Base-by-base conservation (phyloP, 2,329 filamentous ascomycete genomes). In the Gremmenia infestans region DNA sequence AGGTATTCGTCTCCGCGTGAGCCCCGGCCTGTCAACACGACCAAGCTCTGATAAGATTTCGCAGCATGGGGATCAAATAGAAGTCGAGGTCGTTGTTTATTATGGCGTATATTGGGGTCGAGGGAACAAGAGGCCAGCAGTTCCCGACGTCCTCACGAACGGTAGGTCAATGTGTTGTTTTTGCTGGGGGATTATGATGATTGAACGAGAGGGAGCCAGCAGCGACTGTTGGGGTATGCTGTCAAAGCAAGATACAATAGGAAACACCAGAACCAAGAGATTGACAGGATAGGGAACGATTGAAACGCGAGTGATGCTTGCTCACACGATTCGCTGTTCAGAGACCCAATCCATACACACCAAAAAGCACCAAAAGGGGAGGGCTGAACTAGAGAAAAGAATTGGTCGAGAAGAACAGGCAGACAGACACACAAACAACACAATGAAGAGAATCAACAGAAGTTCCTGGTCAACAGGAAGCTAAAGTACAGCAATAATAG, bases 41-140 rank as follows among this genome's bases (percentile, higher is more conserved):
- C 63, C 62, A 53, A 50, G 35, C 48, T 25, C 45, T 48, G 43
- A 42, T 55, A 52, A 60, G 48, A 50, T 58, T 54, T 45, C 47
- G 54, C 58, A 59, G 64, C 66, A 68, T 67, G 55, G 55, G 61
- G 57, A 53, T 60, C 58, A 60, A 63, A 62, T 53, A 48, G 53
- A 17, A 51, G 52, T 50, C 48, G 15, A 55, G 48, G 50, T 57
- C 35, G 54, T 46, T 49, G 45, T 55, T 43, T 45, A 45, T 45
- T 40, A 25, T 50, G 36, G 37, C 37, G 23, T 55, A 42, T 9
- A 42, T 53, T n/a, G 50, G 36, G 39, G 42, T 58, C 32, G 22
- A 23, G 42, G 40, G 43, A 60, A 59, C 57, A 47, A 61, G 51
- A 62, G 60, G 61, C 53, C 58, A 60, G 54, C 36, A 59, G 48